These are phyloP conservation scores for Phytophthora citricola DNA, from an alignment of 352 stramenopile genomes.

Conservation along the genomic window DNA sequence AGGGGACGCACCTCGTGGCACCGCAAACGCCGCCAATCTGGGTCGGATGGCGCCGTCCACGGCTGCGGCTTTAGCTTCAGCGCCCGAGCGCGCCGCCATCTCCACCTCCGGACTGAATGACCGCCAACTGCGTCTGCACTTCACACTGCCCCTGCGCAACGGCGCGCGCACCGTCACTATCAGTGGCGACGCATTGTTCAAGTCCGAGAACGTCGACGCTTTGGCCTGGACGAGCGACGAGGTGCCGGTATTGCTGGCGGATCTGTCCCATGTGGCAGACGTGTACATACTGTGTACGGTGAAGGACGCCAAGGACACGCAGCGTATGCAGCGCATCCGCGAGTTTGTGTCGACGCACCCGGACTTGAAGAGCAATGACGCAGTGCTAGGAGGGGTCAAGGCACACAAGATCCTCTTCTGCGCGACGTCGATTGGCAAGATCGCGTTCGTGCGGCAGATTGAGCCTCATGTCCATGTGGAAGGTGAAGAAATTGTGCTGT, in stretches of 20 bases:
- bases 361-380: slow-evolving; percentile 36
- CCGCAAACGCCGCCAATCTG: neutral
- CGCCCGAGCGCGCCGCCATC: slow-evolving; percentile 31
- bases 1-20: slow-evolving; percentile 8
- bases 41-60: slow-evolving; percentile 27
- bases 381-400: slow-evolving; percentile 39
- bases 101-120: slow-evolving; percentile 52
- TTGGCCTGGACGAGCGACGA: slow-evolving; percentile 59
- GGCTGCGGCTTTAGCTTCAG: slow-evolving; percentile 13
- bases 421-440: slow-evolving; percentile 75
- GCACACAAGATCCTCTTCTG: slow-evolving; percentile 86
- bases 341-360: slow-evolving; percentile 49
- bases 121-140: slow-evolving; percentile 63
- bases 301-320: slow-evolving; percentile 34
- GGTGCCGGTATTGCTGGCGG: slow-evolving; percentile 52
- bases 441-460: slow-evolving; percentile 89
- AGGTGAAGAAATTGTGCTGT: slow-evolving; percentile 41
- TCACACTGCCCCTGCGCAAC: slow-evolving; percentile 63
- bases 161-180: slow-evolving; percentile 75
- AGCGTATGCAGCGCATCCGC: slow-evolving; percentile 50
- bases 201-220: slow-evolving; percentile 25
- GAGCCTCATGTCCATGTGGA: slow-evolving; percentile 86
- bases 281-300: slow-evolving; percentile 74
- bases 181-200: slow-evolving; percentile 60
- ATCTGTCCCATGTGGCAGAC: slow-evolving; percentile 67